Percentiles rank a stretch among this genome's conserved stretches.
These are phyloP conservation scores for Mucor racemosus DNA, from an alignment of 371 early-diverging fungal genomes.

Conservation along the genomic window DNA sequence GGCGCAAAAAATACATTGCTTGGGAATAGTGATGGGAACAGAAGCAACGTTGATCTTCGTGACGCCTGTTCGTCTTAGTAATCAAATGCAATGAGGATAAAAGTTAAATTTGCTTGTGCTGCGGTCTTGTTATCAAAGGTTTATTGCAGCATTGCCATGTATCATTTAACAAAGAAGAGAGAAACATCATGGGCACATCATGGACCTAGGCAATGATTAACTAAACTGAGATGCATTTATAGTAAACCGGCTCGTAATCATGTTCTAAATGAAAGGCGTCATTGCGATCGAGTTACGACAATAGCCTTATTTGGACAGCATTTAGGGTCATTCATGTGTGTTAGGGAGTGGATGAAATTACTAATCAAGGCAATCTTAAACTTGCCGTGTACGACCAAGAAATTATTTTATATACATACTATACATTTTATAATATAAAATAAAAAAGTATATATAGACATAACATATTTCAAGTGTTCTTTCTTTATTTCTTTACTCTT, in stretches of 20 bases:
- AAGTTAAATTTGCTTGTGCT: background rate
- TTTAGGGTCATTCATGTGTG: background rate
- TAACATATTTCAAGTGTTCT: background rate
- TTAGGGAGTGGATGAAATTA: background rate
- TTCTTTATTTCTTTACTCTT: constrained; percentile 6
- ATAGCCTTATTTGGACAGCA: background rate
- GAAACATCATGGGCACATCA: background rate
- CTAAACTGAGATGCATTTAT: background rate
- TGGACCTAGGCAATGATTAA: background rate
- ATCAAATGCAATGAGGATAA: background rate
- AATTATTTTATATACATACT: background rate
- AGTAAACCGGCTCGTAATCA: too few species aligned
- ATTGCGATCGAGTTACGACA: constrained; percentile 8
- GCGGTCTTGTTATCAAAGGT: background rate
- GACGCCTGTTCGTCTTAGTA: constrained; percentile 5
- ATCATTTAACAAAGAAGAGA: background rate
- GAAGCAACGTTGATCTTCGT: background rate
- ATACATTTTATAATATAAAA: background rate
- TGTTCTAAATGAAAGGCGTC: background rate
- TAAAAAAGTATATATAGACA: background rate
- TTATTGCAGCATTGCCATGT: background rate
- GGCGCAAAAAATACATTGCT: background rate
- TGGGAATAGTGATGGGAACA: background rate
- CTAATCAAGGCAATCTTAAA: background rate
- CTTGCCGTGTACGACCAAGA: background rate